Evolutionary conservation across 2,329 filamentous ascomycete species (phyloP), one percentile per base, ranked within the genome.

Genomic region (Thermothelomyces thermophilus): DNA sequence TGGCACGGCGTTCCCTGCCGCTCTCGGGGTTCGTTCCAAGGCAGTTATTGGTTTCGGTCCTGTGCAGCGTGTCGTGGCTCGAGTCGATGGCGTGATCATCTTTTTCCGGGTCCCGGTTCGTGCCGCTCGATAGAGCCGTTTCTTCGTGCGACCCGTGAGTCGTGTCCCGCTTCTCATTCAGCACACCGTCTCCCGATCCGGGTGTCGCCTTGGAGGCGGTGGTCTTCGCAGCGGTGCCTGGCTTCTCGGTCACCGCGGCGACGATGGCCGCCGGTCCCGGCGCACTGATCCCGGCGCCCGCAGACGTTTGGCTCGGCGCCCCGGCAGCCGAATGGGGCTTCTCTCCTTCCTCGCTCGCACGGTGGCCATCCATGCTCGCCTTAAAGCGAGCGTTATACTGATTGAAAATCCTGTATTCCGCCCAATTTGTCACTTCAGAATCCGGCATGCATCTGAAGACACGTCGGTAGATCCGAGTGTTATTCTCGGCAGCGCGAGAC

Each of bases 401-500:
- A 47, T 80, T 76, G 63, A 86, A 95, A 58, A 94, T 86, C 56
- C 87, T 85, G 68, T 98, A 98, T 56, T 95, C 87, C 58, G 86
- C 83, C 93, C 93, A 98, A 37, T 86, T 91, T 56, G 82, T 84
- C 22, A 95, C 93, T 63, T 96, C 89, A 45, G 84, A 96, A 65
- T 98, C 93, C 1, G 93, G 93, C 87, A 95, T 94, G 68, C 90
- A 96, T 41, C 90, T 83, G 73, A 98, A 98, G 8, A 98, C 91
- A 54, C 86, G 82, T 28, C 93, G 86, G 70, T 87, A 98, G 41
- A 98, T 79, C 64, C 90, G 91, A 3, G 93, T 98, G 66, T 98
- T 98, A 72, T 97, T 97, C 56, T 86, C 83, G 1, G 93, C 93
- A 46, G 90, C 83, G 16, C 82, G 77, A 57, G 85, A 83, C 94